A percentile compares a stretch with the other conserved stretches of the same genome.
Evolutionary conservation across 2,329 filamentous ascomycete genomes (phyloP).

Genomic region (Aspergillus terreus): DNA sequence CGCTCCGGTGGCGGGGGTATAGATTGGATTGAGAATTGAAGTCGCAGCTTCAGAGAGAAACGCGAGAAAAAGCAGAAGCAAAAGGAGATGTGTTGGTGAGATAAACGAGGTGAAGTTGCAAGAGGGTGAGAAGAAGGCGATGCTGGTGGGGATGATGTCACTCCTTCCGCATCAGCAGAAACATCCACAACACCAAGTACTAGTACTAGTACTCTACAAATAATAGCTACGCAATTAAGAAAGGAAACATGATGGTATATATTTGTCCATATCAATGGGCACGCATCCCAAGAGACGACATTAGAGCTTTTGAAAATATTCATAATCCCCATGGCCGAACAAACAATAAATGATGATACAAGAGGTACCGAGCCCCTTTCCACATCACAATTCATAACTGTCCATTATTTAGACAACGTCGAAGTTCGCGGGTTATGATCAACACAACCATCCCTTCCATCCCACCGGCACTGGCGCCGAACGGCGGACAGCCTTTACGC

Average conservation of each 20-base stretch:
- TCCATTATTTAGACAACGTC: background rate
- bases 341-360: slow-evolving; percentile 2
- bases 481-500: slow-evolving; percentile 13
- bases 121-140: background rate
- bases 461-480: no score
- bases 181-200: no score
- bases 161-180: no score
- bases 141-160: background rate
- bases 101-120: background rate
- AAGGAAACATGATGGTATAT: no score
- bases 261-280: no score
- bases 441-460: background rate
- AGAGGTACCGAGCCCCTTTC: background rate
- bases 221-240: no score
- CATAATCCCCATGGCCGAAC: no score
- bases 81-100: background rate
- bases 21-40: no score
- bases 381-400: background rate
- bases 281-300: no score
- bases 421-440: background rate
- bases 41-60: background rate
- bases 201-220: no score
- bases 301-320: no score
- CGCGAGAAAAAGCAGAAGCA: background rate
- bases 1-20: no score